phyloP scores from a whole-genome alignment of 345 rosid genomes.

The Physaria fendleri region DNA sequence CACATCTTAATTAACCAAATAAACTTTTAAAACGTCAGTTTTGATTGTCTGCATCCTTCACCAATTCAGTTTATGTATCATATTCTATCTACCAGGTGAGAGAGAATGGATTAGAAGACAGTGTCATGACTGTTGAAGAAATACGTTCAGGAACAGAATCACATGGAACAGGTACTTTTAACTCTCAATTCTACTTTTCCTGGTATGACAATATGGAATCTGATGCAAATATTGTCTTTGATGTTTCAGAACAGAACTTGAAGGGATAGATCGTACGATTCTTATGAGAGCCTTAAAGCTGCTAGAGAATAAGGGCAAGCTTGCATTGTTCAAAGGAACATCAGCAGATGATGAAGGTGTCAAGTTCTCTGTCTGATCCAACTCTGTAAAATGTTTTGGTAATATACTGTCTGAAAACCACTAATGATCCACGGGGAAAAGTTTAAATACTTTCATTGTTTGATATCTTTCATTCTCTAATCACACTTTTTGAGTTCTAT shows the following conservation, averaged over 20 bases:
- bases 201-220: background rate
- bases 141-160: constrained; percentile 80
- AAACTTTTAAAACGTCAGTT: background rate
- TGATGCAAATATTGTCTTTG: background rate
- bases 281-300: constrained; percentile 70
- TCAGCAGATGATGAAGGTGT: constrained; percentile 92
- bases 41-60: background rate
- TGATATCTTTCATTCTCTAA: background rate
- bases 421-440: background rate
- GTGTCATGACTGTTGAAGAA: constrained; percentile 88
- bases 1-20: background rate
- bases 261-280: constrained; percentile 68
- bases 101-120: constrained; percentile 82
- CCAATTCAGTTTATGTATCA: background rate
- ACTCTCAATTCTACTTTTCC: background rate
- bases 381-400: constrained; percentile 17
- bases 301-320: constrained; percentile 84
- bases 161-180: constrained; percentile 72
- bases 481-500: constrained; percentile 3
- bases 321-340: constrained; percentile 85
- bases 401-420: background rate
- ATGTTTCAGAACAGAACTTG: constrained; percentile 63
- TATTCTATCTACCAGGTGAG: constrained; percentile 50
- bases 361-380: constrained; percentile 55
- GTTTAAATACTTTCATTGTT: background rate